phyloP scores from a whole-genome alignment of 768 basidiomycete species.

The Imleria badia region DNA sequence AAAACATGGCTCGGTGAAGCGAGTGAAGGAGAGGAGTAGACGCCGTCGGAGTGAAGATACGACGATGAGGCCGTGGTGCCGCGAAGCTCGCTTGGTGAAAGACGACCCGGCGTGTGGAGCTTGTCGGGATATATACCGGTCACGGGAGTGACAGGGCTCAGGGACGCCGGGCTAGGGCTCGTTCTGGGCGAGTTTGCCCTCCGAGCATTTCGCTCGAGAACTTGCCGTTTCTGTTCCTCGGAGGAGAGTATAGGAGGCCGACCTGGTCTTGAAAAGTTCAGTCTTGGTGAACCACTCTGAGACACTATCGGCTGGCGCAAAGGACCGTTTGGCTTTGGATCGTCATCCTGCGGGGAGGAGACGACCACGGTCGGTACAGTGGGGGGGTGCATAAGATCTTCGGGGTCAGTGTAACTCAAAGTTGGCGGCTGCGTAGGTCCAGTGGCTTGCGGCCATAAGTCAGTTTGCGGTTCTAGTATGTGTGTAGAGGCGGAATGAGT shows the following conservation, averaged over 20 bases:
- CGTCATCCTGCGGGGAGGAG: conserved; percentile 41
- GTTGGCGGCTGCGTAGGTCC: conserved; percentile 4
- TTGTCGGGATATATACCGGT: conserved; percentile 20
- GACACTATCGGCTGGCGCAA: conserved; percentile 43
- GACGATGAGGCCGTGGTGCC: neutral
- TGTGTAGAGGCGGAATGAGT: conserved; percentile 1
- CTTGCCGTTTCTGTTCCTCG: conserved; percentile 41
- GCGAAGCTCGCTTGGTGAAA: neutral
- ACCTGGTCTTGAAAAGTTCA: conserved; percentile 67
- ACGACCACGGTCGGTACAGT: conserved; percentile 54
- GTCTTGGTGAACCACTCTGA: conserved; percentile 31
- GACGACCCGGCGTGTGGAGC: neutral
- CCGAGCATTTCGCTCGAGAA: conserved; percentile 59
- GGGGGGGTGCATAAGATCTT: conserved; percentile 21
- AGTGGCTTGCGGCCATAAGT: conserved; percentile 20
- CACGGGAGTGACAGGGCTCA: conserved; percentile 19
- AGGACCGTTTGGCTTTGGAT: conserved; percentile 19
- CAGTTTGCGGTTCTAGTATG: neutral
- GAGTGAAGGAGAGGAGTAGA: conserved; percentile 16
- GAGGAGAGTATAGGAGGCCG: conserved; percentile 43
- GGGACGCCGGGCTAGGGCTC: conserved; percentile 4
- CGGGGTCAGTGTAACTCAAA: conserved; percentile 3
- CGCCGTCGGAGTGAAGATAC: conserved; percentile 20
- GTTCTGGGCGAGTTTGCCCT: conserved; percentile 35
- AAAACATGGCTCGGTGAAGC: conserved; percentile 3